Percentiles rank a stretch among this genome's conserved stretches.
These are phyloP conservation scores for Neobulgaria alba DNA, from an alignment of 2,329 filamentous ascomycete genomes.

Conservation along the genomic window DNA sequence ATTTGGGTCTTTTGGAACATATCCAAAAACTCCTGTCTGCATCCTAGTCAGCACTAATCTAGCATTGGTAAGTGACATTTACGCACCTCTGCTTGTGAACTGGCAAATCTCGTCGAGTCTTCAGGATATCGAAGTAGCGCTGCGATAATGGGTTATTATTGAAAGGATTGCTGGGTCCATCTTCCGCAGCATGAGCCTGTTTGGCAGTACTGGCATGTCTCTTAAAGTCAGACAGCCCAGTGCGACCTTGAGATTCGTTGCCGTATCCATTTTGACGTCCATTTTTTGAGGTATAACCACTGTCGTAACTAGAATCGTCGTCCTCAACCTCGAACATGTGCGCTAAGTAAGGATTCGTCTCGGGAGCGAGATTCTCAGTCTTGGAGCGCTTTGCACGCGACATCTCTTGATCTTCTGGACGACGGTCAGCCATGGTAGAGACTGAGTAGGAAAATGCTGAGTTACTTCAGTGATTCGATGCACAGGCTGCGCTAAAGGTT, in stretches of 20 bases:
- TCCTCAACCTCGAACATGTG: slow-evolving; percentile 63
- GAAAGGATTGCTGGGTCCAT: slow-evolving; percentile 78
- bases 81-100: slow-evolving; percentile 80
- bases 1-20: slow-evolving; percentile 93
- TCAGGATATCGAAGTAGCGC: slow-evolving; percentile 84
- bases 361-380: slow-evolving; percentile 37
- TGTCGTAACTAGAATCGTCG: slow-evolving; percentile 10
- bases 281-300: slow-evolving; percentile 28
- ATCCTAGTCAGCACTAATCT: slow-evolving; percentile 18
- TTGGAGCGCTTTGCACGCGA: slow-evolving; percentile 39
- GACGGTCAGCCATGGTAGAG: slow-evolving; percentile 45
- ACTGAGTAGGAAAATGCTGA: slow-evolving; percentile 14
- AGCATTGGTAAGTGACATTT: not conserved
- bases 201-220: slow-evolving; percentile 73
- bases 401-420: slow-evolving; percentile 41
- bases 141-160: slow-evolving; percentile 67
- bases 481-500: slow-evolving; percentile 18
- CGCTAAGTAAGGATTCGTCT: slow-evolving; percentile 79
- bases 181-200: slow-evolving; percentile 66
- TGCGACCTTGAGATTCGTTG: slow-evolving; percentile 27
- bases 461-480: slow-evolving; percentile 26
- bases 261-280: slow-evolving; percentile 28
- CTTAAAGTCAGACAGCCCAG: slow-evolving; percentile 57
- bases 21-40: slow-evolving; percentile 80
- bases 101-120: slow-evolving; percentile 74